These are phyloP conservation scores for Rhodotorula sp. DNA, from an alignment of 1,284 basidiomycete species.

Conservation along the genomic window DNA sequence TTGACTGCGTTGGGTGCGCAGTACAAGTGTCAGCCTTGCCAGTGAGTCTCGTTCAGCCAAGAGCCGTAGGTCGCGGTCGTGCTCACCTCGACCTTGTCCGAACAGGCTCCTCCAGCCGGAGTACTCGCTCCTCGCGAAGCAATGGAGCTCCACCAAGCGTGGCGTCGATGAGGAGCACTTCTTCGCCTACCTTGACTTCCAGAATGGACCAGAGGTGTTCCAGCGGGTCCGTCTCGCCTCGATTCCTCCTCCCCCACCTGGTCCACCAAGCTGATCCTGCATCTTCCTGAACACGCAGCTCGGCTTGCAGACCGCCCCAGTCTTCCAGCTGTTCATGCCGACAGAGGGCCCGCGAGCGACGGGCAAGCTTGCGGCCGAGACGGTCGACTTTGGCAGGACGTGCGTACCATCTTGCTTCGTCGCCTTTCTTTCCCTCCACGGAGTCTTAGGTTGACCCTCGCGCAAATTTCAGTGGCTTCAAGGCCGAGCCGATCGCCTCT, in stretches of 20 bases:
- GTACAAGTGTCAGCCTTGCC: slow-evolving; percentile 61
- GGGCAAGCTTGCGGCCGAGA: slow-evolving; percentile 57
- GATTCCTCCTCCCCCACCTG: background rate
- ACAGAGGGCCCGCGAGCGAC: slow-evolving; percentile 62
- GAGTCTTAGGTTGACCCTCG: too few relatives aligned
- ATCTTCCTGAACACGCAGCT: slow-evolving; percentile 53
- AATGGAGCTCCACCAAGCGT: slow-evolving; percentile 59
- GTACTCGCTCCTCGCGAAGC: slow-evolving; percentile 72
- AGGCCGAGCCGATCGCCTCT: slow-evolving; percentile 69
- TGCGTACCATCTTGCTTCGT: slow-evolving; percentile 53
- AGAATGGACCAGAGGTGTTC: slow-evolving; percentile 70
- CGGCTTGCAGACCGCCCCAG: slow-evolving; percentile 70
- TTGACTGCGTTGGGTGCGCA: slow-evolving; percentile 78
- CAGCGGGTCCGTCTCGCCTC: slow-evolving; percentile 62
- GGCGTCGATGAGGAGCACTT: slow-evolving; percentile 64
- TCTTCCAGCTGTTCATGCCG: slow-evolving; percentile 73
- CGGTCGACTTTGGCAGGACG: slow-evolving; percentile 69
- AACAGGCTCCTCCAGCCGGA: slow-evolving; percentile 77
- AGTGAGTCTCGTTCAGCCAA: slow-evolving; percentile 41
- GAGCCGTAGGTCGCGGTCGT: background rate
- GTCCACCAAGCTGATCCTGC: background rate
- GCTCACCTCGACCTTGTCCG: background rate
- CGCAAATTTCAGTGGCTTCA: slow-evolving; percentile 66
- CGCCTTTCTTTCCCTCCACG: too few relatives aligned
- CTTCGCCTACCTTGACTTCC: slow-evolving; percentile 88